phyloP scores from a whole-genome alignment of 1,139 yeast genomes.

The Yamadazyma songkhlaensis region DNA sequence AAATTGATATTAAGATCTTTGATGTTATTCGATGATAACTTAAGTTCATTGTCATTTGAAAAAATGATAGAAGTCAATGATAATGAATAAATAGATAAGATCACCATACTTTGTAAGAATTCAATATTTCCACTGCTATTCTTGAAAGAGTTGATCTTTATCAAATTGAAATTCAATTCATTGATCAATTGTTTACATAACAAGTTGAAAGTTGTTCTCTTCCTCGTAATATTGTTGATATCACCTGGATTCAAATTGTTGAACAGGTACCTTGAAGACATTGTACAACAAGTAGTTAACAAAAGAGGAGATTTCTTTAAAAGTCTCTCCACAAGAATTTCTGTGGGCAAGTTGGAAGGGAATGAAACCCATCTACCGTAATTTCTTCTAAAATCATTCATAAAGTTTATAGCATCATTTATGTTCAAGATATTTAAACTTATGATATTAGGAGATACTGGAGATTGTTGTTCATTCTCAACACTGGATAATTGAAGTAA shows the following conservation, averaged over 20 bases:
- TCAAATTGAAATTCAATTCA: conserved; percentile 46
- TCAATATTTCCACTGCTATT: conserved; percentile 43
- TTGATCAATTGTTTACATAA: conserved; percentile 28
- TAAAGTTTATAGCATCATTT: conserved; percentile 46
- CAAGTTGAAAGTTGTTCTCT: conserved; percentile 20
- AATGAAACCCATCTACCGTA: conserved; percentile 81
- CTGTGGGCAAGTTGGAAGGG: conserved; percentile 53
- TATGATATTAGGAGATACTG: conserved; percentile 18
- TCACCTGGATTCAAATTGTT: conserved; percentile 24
- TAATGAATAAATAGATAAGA: conserved; percentile 59
- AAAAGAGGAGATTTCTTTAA: conserved; percentile 57
- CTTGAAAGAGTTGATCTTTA: conserved; percentile 18
- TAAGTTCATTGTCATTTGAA: conserved; percentile 13
- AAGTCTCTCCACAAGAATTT: conserved; percentile 49
- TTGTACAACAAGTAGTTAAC: conserved; percentile 62
- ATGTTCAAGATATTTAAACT: conserved; percentile 48
- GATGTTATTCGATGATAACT: conserved; percentile 11
- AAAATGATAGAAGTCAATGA: conserved; percentile 51
- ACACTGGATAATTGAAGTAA: conserved; percentile 27
- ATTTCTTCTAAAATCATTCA: conserved; percentile 60
- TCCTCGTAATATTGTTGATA: conserved; percentile 17
- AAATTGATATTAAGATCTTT: conserved; percentile 19
- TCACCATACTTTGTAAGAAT: conserved; percentile 62
- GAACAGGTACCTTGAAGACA: conserved; percentile 51
- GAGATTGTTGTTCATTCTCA: neutral